Evolutionary conservation across 805 yeast genomes (phyloP), one percentile per base, ranked within the genome.

Genomic region (Metschnikowia drakensbergensis): DNA sequence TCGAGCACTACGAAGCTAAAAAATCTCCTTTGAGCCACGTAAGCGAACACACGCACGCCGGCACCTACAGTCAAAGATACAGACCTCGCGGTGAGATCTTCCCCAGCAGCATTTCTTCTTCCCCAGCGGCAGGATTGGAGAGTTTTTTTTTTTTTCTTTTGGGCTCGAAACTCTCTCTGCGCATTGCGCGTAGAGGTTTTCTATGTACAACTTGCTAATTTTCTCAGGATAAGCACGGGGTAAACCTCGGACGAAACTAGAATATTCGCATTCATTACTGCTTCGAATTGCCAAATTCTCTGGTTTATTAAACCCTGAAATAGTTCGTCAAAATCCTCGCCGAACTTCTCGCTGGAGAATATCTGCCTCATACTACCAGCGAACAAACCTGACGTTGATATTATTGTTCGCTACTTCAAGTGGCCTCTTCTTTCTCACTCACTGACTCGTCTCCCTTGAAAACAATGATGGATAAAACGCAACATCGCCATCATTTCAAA

Each of bases 401-500:
- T 8, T 25, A 13, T 35, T n/a, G 26, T 22, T 25, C 29, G 26
- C 23, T 29, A 27, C 41, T 6, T n/a, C 41, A 8, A 37, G n/a
- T 37, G 4, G 8, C 32, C 29, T n/a, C 32, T 31, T 10, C 39
- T 11, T 6, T 13, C 13, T 27, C 25, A 23, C 30, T 8, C 39
- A 17, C 37, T 34, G 22, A 8, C 47, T n/a, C 28, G 25, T 13
- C 23, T 41, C 10, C 36, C 13, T 25, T 29, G 17, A 40, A 23
- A 27, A 6, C 25, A 9, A 41, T n/a, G 23, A 42, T 31, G 51
- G 51, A 47, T 17, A 49, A 51, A 32, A 32, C 42, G 6, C 49
- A 52, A 23, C 50, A 39, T 36, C 60, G 49, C 41, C 60, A 54
- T 50, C 61, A 56, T 50, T 44, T 62, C 46, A 56, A 55, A 44